phyloP scores from a whole-genome alignment of 2,329 filamentous ascomycete genomes.

The Geosmithia putterillii region DNA sequence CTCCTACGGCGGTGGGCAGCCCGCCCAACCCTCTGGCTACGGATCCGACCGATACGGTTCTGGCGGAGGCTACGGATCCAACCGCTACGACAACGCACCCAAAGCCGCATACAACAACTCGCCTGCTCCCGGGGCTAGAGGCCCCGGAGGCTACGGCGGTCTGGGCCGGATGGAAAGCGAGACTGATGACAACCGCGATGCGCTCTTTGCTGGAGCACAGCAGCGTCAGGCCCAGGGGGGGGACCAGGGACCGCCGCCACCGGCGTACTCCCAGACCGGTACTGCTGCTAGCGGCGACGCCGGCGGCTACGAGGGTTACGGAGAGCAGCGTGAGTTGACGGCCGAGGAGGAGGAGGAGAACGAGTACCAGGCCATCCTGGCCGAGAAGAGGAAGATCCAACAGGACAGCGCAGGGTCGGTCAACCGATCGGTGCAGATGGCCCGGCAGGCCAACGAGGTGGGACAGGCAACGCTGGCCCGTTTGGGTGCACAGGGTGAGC shows the following conservation, averaged over 20 bases:
- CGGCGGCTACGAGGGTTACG: conserved; percentile 37
- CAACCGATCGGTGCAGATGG: conserved; percentile 25
- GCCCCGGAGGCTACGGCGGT: conserved; percentile 49
- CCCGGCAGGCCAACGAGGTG: conserved; percentile 34
- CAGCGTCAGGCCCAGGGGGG: conserved; percentile 30
- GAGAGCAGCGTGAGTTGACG: conserved; percentile 66
- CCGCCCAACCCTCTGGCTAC: conserved; percentile 28
- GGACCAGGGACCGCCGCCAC: not conserved
- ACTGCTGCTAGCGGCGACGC: conserved; percentile 8
- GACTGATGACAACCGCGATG: conserved; percentile 45
- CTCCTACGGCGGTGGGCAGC: conserved; percentile 11
- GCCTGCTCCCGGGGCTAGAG: conserved; percentile 21
- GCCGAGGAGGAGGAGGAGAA: conserved; percentile 66
- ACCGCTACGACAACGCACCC: conserved; percentile 32
- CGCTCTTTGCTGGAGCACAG: conserved; percentile 47
- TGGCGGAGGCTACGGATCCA: conserved; percentile 36
- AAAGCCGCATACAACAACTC: conserved; percentile 12
- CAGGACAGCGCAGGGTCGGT: conserved; percentile 48
- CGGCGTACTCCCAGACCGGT: conserved; percentile 2
- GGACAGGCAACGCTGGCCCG: conserved; percentile 61
- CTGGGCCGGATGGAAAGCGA: conserved; percentile 33
- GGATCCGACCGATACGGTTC: conserved; percentile 40
- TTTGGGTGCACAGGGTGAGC: conserved; percentile 67
- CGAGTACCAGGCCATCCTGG: conserved; percentile 51
- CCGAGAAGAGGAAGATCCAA: conserved; percentile 54